A percentile compares a stretch with the other conserved stretches of the same genome.
Evolutionary conservation across 148 eudicot genomes (phyloP).

Genomic region (Gaultheria prostrata): DNA sequence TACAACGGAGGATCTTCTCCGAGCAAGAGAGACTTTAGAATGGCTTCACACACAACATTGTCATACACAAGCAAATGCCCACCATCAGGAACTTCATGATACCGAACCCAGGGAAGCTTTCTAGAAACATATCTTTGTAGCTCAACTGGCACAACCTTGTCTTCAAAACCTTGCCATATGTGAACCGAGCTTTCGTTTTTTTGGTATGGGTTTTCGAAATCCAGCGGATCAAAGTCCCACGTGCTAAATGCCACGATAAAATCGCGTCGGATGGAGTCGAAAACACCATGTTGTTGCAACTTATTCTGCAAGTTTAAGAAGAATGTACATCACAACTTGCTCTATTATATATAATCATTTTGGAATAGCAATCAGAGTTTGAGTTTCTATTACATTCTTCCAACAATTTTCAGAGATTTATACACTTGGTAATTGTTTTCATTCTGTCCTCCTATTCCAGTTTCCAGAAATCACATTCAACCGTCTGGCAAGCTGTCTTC

Average conservation of each 20-base stretch:
- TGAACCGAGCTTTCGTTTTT: constrained; percentile 40
- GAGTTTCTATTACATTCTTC: not conserved
- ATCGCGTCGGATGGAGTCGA: constrained; percentile 41
- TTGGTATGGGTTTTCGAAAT: constrained; percentile 32
- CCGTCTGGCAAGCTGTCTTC: not conserved
- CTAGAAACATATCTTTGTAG: constrained; percentile 35
- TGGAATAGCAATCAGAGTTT: not conserved
- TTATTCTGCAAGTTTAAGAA: constrained; percentile 22
- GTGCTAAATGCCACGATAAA: constrained; percentile 33
- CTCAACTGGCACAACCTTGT: constrained; percentile 39
- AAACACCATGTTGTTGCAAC: constrained; percentile 27
- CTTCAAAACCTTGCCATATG: constrained; percentile 51
- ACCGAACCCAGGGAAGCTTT: constrained; percentile 44
- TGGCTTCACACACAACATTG: constrained; percentile 33
- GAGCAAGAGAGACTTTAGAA: constrained; percentile 48
- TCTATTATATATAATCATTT: not conserved
- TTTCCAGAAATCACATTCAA: not conserved
- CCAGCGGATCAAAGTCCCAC: constrained; percentile 54
- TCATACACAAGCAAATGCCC: constrained; percentile 51
- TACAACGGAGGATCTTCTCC: constrained; percentile 35
- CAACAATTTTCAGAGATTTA: not conserved
- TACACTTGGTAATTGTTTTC: not conserved
- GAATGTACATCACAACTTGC: not conserved
- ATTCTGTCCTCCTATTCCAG: not conserved
- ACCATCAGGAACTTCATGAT: constrained; percentile 51